Evolutionary conservation across 805 yeast species (phyloP).

Genomic region (Metschnikowia koreensis): DNA sequence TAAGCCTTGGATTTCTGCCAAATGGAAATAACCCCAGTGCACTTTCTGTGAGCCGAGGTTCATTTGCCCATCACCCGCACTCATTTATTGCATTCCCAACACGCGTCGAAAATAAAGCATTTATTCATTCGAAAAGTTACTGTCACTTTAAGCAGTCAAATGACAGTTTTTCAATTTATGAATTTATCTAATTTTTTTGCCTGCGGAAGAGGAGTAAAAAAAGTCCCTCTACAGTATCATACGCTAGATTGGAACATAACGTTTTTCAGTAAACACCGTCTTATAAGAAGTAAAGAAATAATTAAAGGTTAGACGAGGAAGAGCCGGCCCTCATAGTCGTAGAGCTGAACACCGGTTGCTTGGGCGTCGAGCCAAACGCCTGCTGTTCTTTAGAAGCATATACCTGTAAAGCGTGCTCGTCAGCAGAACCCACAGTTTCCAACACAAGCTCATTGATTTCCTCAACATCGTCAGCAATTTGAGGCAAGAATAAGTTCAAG

Average conservation of each 20-base stretch:
- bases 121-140: too few species aligned
- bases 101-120: too few species aligned
- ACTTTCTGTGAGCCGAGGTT: too few species aligned
- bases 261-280: not conserved
- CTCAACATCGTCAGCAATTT: constrained; percentile 18
- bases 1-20: too few species aligned
- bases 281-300: not conserved
- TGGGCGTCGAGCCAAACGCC: constrained; percentile 7
- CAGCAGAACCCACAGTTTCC: constrained; percentile 21
- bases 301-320: constrained; percentile 7
- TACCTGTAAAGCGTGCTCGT: constrained; percentile 16
- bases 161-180: too few species aligned
- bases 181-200: too few species aligned
- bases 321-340: not conserved
- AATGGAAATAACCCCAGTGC: too few species aligned
- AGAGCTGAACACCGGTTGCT: not conserved
- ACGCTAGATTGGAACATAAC: not conserved
- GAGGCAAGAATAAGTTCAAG: constrained; percentile 20
- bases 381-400: constrained; percentile 17
- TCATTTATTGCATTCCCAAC: too few species aligned
- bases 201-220: too few species aligned
- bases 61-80: too few species aligned
- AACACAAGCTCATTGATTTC: constrained; percentile 20
- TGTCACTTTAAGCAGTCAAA: too few species aligned
- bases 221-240: too few species aligned